Base-by-base conservation (phyloP, 2,329 filamentous ascomycete genomes). In the Didymella sp. region DNA sequence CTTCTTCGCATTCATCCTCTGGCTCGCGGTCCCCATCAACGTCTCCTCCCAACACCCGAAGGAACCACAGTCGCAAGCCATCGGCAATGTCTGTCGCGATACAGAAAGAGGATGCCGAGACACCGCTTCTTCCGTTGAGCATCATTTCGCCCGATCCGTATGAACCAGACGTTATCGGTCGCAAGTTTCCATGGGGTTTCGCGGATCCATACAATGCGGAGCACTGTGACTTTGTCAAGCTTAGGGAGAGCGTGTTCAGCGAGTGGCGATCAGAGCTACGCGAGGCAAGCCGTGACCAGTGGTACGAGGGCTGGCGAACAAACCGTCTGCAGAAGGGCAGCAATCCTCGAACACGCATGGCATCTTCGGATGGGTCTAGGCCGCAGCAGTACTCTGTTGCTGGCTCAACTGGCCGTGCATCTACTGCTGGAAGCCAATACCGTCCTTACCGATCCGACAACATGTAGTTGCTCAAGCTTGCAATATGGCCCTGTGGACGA, bases 261-360 rank as follows among this genome's bases (percentile, higher is more conserved):
- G 94, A 98, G 72, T 99, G 95, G 95, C 89, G 94, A 47, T 85
- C 85, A 40, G 95, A 99, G 73, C 82, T 99, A 58, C 89, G 94
- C 59, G 92, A 96, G 76, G 90, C 92, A 49, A 96, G 92, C 75
- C 86, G 92, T 53, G 92, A 96, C 72, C 85, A 92, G 68, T 97
- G 92, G 91, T 98, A 98, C 69, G 94, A 98, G 77, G 88, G 90
- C 68, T 98, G 94, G 95, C 87, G 95, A 77, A 97, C 86, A 9
- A 78, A 74, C 41, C 75, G 81, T 30, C 70, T 84, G 58, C 65
- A 76, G 50, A 71, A 68, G 33, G 66, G 67, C 24, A 58, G 56
- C 22, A 57, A 57, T 19, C 66, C 50, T 33, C 60, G 65, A 28
- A 67, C 70, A 48, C 69, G 61, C 33, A 52, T 71, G 44, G 62